Base-by-base conservation (phyloP, 1,284 basidiomycete genomes). In the Sutorius eximius region DNA sequence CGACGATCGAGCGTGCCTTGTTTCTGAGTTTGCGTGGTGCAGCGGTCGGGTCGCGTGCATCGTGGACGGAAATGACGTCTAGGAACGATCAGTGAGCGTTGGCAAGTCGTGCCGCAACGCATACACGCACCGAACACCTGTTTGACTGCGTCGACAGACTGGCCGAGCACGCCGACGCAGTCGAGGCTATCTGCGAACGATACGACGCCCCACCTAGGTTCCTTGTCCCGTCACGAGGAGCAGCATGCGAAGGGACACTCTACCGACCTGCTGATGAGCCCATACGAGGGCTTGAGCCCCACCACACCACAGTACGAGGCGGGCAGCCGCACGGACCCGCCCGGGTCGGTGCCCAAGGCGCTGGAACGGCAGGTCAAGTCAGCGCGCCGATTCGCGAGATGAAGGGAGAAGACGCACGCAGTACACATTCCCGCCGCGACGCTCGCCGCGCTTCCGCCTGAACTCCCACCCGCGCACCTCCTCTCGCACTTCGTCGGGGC, bases 161-260 rank as follows among this genome's bases (percentile, higher is more conserved):
- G 74, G 0, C 84, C 87, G 22, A 98, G 71, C 2, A 99, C 75
- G 0, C 96, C 97, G 0, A 99, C 93, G 55, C 93, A 96, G 65
- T 99, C 96, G 11, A 99, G 76, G 56, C 93, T 95, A 67, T 98
- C 95, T 0, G 95, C 95, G 63, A 93, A 99, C 0, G 94, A 88
- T 0, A 99, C 83, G 0, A 98, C 84, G 3, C 97, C 96, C 84
- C 89, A 91, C 63, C 94, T 93, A 55, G 2, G 30, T 64, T 22
- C 18, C 32, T 64, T 53, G 51, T 10, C 43, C 45, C 33, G 37
- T 59, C 53, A 62, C 53, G 40, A 13, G 12, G 30, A 24, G 20
- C 30, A 33, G 18, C 5, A 24, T 16, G 33, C 20, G 51, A 46
- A 6, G n/a, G 45, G 12, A 37, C n/a, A 13, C 16, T 30, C 52